Evolutionary conservation across 1,139 yeast species (phyloP), one percentile per base, ranked within the genome.

Genomic region (Hanseniaspora gamundiae): DNA sequence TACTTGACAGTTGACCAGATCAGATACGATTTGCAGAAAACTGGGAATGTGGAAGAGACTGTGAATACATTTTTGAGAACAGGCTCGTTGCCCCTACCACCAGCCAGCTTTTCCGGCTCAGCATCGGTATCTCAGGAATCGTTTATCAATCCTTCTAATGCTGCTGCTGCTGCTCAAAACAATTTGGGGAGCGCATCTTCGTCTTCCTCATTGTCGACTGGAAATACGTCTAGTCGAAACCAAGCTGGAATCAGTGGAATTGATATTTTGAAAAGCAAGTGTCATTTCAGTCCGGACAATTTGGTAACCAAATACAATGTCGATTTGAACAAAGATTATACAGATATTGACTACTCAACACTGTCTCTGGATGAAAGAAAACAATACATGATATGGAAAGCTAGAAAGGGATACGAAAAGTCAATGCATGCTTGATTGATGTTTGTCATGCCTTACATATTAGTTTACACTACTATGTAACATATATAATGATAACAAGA

Each of bases 41-140:
- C 93, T 0, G 94, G 94, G 1, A 79, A 83, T 6, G 88, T 88
- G 1, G 91, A 85, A 59, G 71, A 64, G 10, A 87, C 97, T 0
- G 78, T 87, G 19, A 85, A 86, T 46, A 69, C 78, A 44, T 80
- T 70, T 49, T 66, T 86, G 65, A 72, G 74, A 42, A 72, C 71
- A 35, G 87, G 86, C 2, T 64, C 68, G 4, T 70, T 84, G 47
- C 91, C 93, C 13, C 67, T 65, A 47, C 84, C 91, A 5, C 82
- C 85, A n/a, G 72, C 69, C 1, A 49, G 47, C 42, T 16, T 16
- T 8, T 39, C 45, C 9, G 47, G 51, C 26, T 38, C 41, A 22
- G 31, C 36, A 4, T 42, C 45, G 4, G 31, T 29, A 11, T 29
- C 39, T 10, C 38, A 26, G 17, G 62, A 62, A 48, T 43, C n/a